Evolutionary conservation across 2,329 filamentous ascomycete species (phyloP).

Genomic region (Exophiala oligosperma): DNA sequence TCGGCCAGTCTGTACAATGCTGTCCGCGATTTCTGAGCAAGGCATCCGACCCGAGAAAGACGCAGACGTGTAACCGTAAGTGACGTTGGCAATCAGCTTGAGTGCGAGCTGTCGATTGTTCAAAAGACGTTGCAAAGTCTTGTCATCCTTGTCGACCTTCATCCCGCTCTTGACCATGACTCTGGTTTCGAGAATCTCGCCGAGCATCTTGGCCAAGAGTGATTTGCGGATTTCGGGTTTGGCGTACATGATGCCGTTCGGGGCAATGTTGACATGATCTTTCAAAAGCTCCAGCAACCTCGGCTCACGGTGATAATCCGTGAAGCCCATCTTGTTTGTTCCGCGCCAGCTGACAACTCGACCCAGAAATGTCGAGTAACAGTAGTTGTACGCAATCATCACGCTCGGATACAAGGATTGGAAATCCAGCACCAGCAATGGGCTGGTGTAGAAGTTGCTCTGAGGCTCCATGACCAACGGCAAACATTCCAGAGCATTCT

Average conservation of each 20-base stretch:
- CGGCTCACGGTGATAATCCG: conserved; percentile 76
- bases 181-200: conserved; percentile 90
- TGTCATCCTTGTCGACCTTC: conserved; percentile 90
- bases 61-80: conserved; percentile 95
- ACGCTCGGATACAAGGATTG: conserved; percentile 95
- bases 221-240: conserved; percentile 85
- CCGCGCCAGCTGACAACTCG: conserved; percentile 86
- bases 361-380: conserved; percentile 94
- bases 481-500: conserved; percentile 92
- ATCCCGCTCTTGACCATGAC: conserved; percentile 98
- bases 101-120: conserved; percentile 93
- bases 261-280: conserved; percentile 86
- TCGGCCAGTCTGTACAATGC: conserved; percentile 92
- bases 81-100: conserved; percentile 97
- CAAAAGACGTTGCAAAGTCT: conserved; percentile 76
- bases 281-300: conserved; percentile 74
- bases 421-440: conserved; percentile 88
- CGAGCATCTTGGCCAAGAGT: conserved; percentile 91
- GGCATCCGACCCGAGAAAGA: conserved; percentile 98
- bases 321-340: conserved; percentile 90
- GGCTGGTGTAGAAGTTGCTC: conserved; percentile 89
- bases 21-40: conserved; percentile 95
- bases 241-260: conserved; percentile 95
- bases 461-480: conserved; percentile 97
- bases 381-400: conserved; percentile 99